Conservation (phyloP, 2,329 filamentous ascomycete species). For the Penicillium sp. region DNA sequence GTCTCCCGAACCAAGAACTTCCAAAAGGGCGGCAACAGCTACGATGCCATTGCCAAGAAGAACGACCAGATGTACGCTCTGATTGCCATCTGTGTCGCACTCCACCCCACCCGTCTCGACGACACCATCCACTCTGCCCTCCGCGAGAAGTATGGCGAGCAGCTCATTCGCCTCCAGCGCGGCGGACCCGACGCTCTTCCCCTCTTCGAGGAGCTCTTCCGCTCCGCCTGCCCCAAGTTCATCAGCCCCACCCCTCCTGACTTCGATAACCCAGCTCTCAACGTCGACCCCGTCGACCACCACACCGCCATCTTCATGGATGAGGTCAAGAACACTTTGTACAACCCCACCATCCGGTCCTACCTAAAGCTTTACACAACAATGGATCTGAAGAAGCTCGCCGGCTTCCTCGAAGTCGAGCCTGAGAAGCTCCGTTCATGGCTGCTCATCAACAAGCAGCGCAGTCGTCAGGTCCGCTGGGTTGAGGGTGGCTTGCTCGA, state of each 20-base stretch:
- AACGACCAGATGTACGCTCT: slow-evolving; percentile 99
- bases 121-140: slow-evolving; percentile 99
- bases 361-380: slow-evolving; percentile 99
- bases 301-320: slow-evolving; percentile 99
- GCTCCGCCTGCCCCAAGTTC: slow-evolving; percentile 97
- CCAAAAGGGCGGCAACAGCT: slow-evolving; percentile 89
- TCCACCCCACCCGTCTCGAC: slow-evolving; percentile 95
- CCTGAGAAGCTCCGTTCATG: slow-evolving; percentile 94
- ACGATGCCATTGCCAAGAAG: slow-evolving; percentile 99
- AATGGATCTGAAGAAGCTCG: slow-evolving; percentile 98
- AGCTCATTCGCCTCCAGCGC: slow-evolving; percentile 94
- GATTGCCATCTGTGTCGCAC: slow-evolving; percentile 97
- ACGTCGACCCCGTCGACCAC: slow-evolving; percentile 96
- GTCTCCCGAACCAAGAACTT: slow-evolving; percentile 99
- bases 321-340: slow-evolving; percentile 99
- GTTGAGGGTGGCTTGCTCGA: slow-evolving; percentile 87
- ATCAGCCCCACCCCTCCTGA: slow-evolving; percentile 96
- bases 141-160: slow-evolving; percentile 98
- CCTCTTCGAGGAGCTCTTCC: slow-evolving; percentile 98
- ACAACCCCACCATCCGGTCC: slow-evolving; percentile 94
- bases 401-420: slow-evolving; percentile 94
- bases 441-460: slow-evolving; percentile 97
- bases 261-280: slow-evolving; percentile 95
- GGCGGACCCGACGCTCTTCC: slow-evolving; percentile 94
- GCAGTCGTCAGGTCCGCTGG: slow-evolving; percentile 95